These are phyloP conservation scores for Backusella macrospora DNA, from an alignment of 192 early-diverging fungal species.

Conservation along the genomic window DNA sequence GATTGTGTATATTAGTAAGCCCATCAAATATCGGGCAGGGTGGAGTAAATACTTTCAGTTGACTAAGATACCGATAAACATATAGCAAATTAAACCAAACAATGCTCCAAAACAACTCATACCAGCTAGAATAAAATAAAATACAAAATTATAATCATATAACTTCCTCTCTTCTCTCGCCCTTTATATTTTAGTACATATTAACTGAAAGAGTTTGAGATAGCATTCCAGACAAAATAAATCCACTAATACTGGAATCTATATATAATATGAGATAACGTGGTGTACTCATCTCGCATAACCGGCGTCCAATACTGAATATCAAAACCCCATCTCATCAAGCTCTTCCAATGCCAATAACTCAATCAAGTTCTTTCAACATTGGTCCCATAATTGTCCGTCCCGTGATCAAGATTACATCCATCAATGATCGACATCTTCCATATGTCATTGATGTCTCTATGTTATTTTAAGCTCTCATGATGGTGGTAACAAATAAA, in stretches of 20 bases:
- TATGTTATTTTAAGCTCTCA: too few relatives aligned
- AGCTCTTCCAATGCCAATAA: too few relatives aligned
- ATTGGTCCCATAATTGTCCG: too few relatives aligned
- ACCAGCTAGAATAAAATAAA: constrained; percentile 37
- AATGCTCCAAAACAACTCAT: constrained; percentile 61
- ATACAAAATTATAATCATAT: too few relatives aligned
- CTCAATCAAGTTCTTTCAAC: too few relatives aligned
- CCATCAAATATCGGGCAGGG: constrained; percentile 72
- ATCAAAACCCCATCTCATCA: too few relatives aligned
- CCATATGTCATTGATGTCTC: too few relatives aligned
- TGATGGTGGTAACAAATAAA: too few relatives aligned
- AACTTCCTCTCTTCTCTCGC: too few relatives aligned
- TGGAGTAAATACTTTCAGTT: constrained; percentile 73
- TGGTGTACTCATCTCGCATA: constrained; percentile 56
- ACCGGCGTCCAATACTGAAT: constrained; percentile 55
- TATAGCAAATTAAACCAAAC: constrained; percentile 75
- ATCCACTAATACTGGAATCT: constrained; percentile 70
- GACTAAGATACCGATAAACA: constrained; percentile 76
- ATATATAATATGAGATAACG: constrained; percentile 69
- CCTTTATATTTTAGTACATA: neutral
- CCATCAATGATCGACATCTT: too few relatives aligned
- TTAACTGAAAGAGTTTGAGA: constrained; percentile 29
- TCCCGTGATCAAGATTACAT: too few relatives aligned
- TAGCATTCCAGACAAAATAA: constrained; percentile 77
- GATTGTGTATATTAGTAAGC: constrained; percentile 64